Conservation (phyloP, 495 filamentous ascomycete species). For the Podospora tetraspora region DNA sequence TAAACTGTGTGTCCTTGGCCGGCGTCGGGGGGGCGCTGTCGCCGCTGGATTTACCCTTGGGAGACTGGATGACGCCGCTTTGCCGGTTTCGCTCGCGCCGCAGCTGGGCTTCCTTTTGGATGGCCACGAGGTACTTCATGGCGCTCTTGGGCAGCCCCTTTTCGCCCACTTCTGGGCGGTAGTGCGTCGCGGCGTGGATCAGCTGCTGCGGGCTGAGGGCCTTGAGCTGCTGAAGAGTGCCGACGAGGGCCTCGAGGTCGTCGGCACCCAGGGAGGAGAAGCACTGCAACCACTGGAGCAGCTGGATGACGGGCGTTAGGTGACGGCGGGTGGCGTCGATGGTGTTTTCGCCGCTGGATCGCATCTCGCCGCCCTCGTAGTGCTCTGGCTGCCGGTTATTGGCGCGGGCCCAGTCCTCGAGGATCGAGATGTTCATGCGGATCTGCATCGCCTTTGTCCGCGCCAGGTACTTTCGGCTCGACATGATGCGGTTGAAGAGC, state of each 20-base stretch:
- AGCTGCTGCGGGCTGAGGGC: constrained; percentile 80
- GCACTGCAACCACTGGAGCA: constrained; percentile 96
- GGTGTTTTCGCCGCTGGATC: constrained; percentile 78
- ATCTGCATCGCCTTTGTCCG: constrained; percentile 99
- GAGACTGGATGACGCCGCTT: constrained; percentile 24
- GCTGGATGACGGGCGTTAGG: constrained; percentile 83
- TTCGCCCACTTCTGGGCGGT: constrained; percentile 91
- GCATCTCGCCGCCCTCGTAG: constrained; percentile 86
- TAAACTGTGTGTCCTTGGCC: constrained; percentile 26
- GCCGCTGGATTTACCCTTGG: constrained; percentile 26
- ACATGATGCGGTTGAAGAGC: constrained; percentile 97
- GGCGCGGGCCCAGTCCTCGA: constrained; percentile 91
- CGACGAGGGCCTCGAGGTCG: constrained; percentile 76
- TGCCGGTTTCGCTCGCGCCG: constrained; percentile 44
- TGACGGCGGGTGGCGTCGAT: constrained; percentile 77
- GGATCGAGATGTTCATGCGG: constrained; percentile 90
- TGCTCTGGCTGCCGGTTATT: constrained; percentile 96
- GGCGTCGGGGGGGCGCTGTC: constrained; percentile 38
- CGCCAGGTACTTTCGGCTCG: constrained; percentile 87
- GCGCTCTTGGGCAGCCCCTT: constrained; percentile 81
- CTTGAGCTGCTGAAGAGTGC: constrained; percentile 81
- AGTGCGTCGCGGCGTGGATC: constrained; percentile 88
- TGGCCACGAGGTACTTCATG: constrained; percentile 73
- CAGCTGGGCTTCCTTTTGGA: constrained; percentile 67
- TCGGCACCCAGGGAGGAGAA: constrained; percentile 89